Base-by-base conservation (phyloP, 257 asterid species). In the Eucommia ulmoides region DNA sequence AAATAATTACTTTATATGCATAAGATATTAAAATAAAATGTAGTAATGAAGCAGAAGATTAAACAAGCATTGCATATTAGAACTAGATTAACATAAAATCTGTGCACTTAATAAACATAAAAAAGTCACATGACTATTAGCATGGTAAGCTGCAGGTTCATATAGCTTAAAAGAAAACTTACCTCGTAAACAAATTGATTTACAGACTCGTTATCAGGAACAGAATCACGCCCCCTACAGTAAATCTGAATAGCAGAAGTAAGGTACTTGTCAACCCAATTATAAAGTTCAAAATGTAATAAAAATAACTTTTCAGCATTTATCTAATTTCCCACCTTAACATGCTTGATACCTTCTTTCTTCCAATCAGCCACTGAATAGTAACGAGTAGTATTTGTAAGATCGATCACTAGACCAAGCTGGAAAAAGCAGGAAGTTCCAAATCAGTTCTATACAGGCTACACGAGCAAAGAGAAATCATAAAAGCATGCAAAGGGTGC, bases 201-300 rank as follows among this genome's bases (percentile, higher is more conserved):
- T 52, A 91, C 99, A 26, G 77, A 70, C 71, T 83, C 95, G 41
- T 74, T 86, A 62, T 91, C 97, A 15, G 99, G 99, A 53, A 81
- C 94, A 50, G 99, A 81, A 80, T 83, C 95, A 56, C 95, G 97
- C 49, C 99, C 99, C 76, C 72, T 91, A 79, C 99, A 91, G 33
- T 83, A 80, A 73, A 91, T 83, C 99, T 91, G 63, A 61, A 61
- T 59, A 51, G 53, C 45, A 56, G 56, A 65, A n/a, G n/a, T n/a
- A n/a, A n/a, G n/a, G n/a, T n/a, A n/a, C n/a, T n/a, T n/a, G n/a
- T n/a, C n/a, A n/a, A n/a, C n/a, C n/a, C 19, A 22, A 46, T 20
- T 35, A 35, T 35, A 15, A 9, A 3, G 2, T 15, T 35, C 3
- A 3, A 2, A 35, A 17, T 10, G 44, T 35, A 9, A 14, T 2